A percentile compares a stretch with the other conserved stretches of the same genome.
phyloP scores from a whole-genome alignment of 768 basidiomycete species.

The Tricholoma sp. region DNA sequence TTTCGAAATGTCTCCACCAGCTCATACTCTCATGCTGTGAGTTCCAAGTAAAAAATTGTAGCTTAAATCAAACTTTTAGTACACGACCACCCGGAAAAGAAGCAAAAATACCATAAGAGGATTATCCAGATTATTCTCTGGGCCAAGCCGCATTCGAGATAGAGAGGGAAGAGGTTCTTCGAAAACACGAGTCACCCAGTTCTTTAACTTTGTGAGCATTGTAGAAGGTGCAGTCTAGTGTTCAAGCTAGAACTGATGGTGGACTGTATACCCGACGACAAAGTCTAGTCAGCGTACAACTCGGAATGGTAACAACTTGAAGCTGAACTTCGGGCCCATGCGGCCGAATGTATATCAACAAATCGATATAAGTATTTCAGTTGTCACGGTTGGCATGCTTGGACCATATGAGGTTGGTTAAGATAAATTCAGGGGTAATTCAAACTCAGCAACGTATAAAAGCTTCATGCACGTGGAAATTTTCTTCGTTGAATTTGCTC shows the following conservation, averaged over 20 bases:
- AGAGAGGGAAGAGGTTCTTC: slow-evolving; percentile 34
- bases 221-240: background rate
- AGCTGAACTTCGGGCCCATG: too few relatives aligned
- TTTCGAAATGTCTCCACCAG: slow-evolving; percentile 79
- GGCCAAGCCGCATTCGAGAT: slow-evolving; percentile 56
- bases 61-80: slow-evolving; percentile 27
- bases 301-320: background rate
- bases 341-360: too few relatives aligned
- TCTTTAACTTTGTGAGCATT: slow-evolving; percentile 14
- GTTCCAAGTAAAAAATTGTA: slow-evolving; percentile 89
- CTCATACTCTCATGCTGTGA: slow-evolving; percentile 48
- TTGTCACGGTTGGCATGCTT: too few relatives aligned
- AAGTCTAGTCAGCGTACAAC: too few relatives aligned
- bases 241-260: background rate
- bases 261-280: too few relatives aligned
- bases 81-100: background rate
- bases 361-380: too few relatives aligned
- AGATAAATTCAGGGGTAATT: background rate
- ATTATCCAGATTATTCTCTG: slow-evolving; percentile 43
- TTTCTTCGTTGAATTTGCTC: slow-evolving; percentile 23
- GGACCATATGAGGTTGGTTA: too few relatives aligned
- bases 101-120: slow-evolving; percentile 56
- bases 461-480: background rate
- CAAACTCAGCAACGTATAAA: slow-evolving; percentile 13
- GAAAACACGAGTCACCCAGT: slow-evolving; percentile 22